These are phyloP conservation scores for Eleusine indica DNA, from an alignment of 176 grass and related monocot species.

Conservation along the genomic window DNA sequence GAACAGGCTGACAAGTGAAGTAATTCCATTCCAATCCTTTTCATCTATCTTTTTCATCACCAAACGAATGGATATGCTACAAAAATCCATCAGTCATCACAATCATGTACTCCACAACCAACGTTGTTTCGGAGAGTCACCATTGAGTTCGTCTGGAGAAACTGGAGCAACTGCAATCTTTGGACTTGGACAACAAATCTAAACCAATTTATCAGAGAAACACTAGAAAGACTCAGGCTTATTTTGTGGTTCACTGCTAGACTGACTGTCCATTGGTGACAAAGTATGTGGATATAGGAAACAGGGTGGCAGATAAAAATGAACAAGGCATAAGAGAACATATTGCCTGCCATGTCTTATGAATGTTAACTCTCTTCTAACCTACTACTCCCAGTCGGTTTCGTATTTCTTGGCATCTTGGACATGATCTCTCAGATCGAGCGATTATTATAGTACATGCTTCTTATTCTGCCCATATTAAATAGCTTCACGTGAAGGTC, in stretches of 20 bases:
- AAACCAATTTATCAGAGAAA: conserved; percentile 20
- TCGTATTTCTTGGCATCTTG: no score
- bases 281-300: conserved; percentile 4
- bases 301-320: neutral
- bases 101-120: neutral
- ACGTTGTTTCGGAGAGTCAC: conserved; percentile 5
- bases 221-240: neutral
- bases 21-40: neutral
- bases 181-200: neutral
- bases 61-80: neutral
- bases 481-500: no score
- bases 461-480: no score
- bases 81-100: neutral
- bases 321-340: neutral
- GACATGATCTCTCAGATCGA: no score
- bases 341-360: neutral
- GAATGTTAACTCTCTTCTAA: neutral
- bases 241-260: no score
- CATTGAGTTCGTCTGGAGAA: conserved; percentile 5
- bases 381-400: no score
- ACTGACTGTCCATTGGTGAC: neutral
- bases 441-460: no score
- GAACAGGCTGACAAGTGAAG: conserved; percentile 2
- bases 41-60: neutral
- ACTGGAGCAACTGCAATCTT: neutral